phyloP scores from a whole-genome alignment of 306 rosid genomes.

The Trifolium subterraneum region DNA sequence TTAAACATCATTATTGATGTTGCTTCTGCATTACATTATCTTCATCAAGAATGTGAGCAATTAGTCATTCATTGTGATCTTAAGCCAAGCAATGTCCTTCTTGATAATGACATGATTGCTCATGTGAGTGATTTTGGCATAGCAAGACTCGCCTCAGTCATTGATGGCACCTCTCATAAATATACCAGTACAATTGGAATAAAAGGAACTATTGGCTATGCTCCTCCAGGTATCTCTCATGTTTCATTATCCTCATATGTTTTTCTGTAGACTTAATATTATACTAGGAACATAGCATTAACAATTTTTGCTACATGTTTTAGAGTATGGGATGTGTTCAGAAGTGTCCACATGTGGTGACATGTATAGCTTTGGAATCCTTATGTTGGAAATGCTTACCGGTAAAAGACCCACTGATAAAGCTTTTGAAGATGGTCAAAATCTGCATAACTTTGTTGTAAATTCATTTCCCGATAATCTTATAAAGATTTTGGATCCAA shows the following conservation, averaged over 20 bases:
- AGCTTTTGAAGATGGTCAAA: neutral
- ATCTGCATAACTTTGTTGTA: neutral
- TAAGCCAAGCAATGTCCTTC: constrained; percentile 39
- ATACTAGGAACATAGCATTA: too few relatives aligned
- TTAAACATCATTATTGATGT: constrained; percentile 19
- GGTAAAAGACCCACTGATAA: constrained; percentile 4
- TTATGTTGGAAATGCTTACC: neutral
- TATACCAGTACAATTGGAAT: constrained; percentile 30
- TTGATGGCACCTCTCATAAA: neutral
- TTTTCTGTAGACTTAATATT: too few relatives aligned
- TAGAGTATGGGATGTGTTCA: constrained; percentile 21
- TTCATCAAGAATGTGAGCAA: constrained; percentile 16
- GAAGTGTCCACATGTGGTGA: constrained; percentile 1
- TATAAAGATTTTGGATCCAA: neutral
- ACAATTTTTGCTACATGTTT: neutral
- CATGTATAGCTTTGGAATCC: constrained; percentile 2
- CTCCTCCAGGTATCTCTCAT: constrained; percentile 38
- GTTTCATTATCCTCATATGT: too few relatives aligned
- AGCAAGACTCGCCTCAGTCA: constrained; percentile 6
- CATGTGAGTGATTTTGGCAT: constrained; percentile 36
- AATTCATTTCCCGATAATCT: neutral
- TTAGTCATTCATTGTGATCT: constrained; percentile 32
- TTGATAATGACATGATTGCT: constrained; percentile 25
- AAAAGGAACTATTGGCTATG: constrained; percentile 41
- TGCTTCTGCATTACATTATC: constrained; percentile 35